phyloP scores from a whole-genome alignment of 1,284 basidiomycete genomes.

The Fereydounia khargensis region DNA sequence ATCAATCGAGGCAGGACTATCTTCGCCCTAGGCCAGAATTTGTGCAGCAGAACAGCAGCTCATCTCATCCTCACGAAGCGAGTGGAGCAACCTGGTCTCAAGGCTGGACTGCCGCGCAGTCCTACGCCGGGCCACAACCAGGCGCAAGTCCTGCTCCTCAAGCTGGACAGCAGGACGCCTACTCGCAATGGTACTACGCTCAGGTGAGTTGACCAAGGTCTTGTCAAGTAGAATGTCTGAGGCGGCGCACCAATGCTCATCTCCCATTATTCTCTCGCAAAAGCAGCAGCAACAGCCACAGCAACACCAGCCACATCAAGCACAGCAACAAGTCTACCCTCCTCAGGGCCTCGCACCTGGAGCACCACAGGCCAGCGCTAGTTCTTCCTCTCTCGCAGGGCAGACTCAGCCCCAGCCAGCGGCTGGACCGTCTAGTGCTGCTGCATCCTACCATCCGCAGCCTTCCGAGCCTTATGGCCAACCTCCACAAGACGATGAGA shows the following conservation, averaged over 20 bases:
- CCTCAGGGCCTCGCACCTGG: background rate
- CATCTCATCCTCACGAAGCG: no score
- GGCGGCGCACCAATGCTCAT: background rate
- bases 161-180: conserved; percentile 49
- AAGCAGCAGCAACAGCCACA: conserved; percentile 14
- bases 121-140: conserved; percentile 9
- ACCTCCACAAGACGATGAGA: conserved; percentile 45
- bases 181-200: conserved; percentile 12
- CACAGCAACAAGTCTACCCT: conserved; percentile 9
- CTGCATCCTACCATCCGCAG: background rate
- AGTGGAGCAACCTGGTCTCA: background rate
- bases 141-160: conserved; percentile 46
- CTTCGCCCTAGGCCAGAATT: conserved; percentile 22
- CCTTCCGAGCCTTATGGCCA: background rate
- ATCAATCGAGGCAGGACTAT: conserved; percentile 26
- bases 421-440: no score
- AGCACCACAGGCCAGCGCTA: no score
- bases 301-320: conserved; percentile 40
- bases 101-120: conserved; percentile 8
- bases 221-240: background rate
- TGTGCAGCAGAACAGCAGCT: conserved; percentile 9
- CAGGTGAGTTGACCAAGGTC: conserved; percentile 1
- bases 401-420: no score
- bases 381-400: no score
- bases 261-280: background rate